A percentile compares a stretch with the other conserved stretches of the same genome.
Conservation (phyloP, 164 flowering plant species). For the Umbellularia californica region DNA sequence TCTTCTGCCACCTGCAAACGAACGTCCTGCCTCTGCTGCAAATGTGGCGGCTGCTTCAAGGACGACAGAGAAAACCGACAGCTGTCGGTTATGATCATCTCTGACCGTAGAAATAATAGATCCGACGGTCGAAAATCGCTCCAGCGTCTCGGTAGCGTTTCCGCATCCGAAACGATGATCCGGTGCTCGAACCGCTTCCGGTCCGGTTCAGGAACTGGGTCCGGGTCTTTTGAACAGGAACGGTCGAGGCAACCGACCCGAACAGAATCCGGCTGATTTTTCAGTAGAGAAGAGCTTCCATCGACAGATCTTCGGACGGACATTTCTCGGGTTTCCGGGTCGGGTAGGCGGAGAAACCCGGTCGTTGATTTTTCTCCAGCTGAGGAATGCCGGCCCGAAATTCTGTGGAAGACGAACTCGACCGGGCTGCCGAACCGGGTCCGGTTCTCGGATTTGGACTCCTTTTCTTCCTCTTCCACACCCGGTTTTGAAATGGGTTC, state of each 20-base stretch:
- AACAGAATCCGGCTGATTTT: constrained; percentile 8
- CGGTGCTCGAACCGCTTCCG: constrained; percentile 56
- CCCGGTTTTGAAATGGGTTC: neutral
- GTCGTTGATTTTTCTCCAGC: constrained; percentile 56
- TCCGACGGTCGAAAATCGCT: constrained; percentile 77
- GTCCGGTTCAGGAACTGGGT: constrained; percentile 5
- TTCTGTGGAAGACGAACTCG: constrained; percentile 8
- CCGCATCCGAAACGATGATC: constrained; percentile 42
- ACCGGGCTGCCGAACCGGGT: neutral
- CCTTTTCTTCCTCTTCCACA: neutral
- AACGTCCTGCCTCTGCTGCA: constrained; percentile 1
- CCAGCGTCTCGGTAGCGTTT: constrained; percentile 44
- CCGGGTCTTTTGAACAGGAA: constrained; percentile 52
- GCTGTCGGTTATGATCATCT: constrained; percentile 58
- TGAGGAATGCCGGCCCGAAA: constrained; percentile 68
- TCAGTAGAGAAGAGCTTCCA: constrained; percentile 12
- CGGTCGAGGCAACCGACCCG: constrained; percentile 45
- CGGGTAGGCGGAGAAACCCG: constrained; percentile 6
- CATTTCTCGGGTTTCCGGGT: constrained; percentile 10
- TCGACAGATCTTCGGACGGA: constrained; percentile 37
- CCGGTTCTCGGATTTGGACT: neutral
- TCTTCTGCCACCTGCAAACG: neutral
- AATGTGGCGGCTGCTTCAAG: constrained; percentile 5
- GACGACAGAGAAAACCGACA: constrained; percentile 22
- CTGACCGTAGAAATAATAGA: constrained; percentile 56